Percentiles rank a stretch among this genome's conserved stretches.
Conservation (phyloP, 139 green algal genomes). For the Haematococcus lacustris region DNA sequence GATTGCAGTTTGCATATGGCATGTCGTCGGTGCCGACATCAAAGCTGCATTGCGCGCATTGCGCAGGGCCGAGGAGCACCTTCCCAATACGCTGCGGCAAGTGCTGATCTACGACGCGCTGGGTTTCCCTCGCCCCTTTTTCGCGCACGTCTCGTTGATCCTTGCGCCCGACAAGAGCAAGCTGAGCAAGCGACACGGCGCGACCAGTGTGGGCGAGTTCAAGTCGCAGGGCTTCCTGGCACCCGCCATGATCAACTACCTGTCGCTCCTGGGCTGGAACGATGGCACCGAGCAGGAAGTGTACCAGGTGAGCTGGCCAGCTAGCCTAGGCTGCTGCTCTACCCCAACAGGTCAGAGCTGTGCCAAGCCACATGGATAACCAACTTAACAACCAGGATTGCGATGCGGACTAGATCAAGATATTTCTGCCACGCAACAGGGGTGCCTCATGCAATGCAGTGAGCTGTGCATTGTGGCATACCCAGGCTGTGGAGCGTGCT, state of each 20-base stretch:
- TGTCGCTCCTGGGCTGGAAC: conserved; percentile 97
- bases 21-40: no score
- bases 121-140: conserved; percentile 74
- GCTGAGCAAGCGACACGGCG: conserved; percentile 94
- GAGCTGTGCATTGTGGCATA: no score
- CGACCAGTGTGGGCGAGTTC: conserved; percentile 96
- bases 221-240: conserved; percentile 81
- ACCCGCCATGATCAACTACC: conserved; percentile 93
- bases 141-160: conserved; percentile 95
- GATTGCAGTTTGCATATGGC: no score
- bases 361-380: no score
- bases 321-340: no score
- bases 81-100: conserved; percentile 97
- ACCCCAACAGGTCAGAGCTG: no score
- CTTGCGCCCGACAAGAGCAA: conserved; percentile 95
- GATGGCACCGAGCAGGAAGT: conserved; percentile 97
- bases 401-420: no score
- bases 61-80: conserved; percentile 90
- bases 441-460: no score
- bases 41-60: no score
- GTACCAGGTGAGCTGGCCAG: conserved; percentile 56
- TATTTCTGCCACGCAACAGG: no score
- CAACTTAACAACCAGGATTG: no score
- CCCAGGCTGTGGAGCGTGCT: no score
- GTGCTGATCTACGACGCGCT: conserved; percentile 94